Percentiles rank a stretch among this genome's conserved stretches.
phyloP scores from a whole-genome alignment of 2,329 filamentous ascomycete genomes.

The Parascedosporium putredinis region DNA sequence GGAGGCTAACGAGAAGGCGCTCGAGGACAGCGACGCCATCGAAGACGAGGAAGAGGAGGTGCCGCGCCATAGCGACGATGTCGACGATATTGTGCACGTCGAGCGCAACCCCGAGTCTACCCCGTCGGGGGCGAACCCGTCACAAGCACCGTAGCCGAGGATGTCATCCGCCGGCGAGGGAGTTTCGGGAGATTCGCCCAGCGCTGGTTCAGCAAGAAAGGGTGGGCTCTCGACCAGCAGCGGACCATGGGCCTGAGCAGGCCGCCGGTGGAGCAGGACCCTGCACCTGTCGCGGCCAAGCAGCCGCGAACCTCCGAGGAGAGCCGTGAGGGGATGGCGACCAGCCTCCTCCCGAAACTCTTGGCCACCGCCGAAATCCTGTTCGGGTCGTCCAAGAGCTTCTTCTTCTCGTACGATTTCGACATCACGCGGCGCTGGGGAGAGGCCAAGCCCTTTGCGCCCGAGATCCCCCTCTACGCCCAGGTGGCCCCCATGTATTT shows the following conservation, averaged over 20 bases:
- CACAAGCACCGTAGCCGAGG: constrained; percentile 63
- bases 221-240: constrained; percentile 65
- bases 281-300: neutral
- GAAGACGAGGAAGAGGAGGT: constrained; percentile 25
- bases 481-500: constrained; percentile 73
- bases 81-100: constrained; percentile 28
- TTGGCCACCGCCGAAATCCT: constrained; percentile 75
- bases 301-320: constrained; percentile 5
- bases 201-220: constrained; percentile 80
- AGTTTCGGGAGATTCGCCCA: constrained; percentile 83
- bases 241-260: constrained; percentile 58
- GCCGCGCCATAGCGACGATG: constrained; percentile 26
- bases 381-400: constrained; percentile 72
- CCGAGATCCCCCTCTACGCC: constrained; percentile 50
- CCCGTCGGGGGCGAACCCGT: constrained; percentile 11
- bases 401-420: constrained; percentile 92
- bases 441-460: constrained; percentile 18
- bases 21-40: constrained; percentile 18
- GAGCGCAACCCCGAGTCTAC: constrained; percentile 20
- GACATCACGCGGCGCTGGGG: constrained; percentile 66
- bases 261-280: constrained; percentile 12
- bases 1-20: constrained; percentile 21
- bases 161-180: constrained; percentile 75
- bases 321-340: constrained; percentile 13
- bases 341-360: constrained; percentile 66